These are phyloP conservation scores for Colletotrichum cuscutae DNA, from an alignment of 2,329 filamentous ascomycete genomes.

Conservation along the genomic window DNA sequence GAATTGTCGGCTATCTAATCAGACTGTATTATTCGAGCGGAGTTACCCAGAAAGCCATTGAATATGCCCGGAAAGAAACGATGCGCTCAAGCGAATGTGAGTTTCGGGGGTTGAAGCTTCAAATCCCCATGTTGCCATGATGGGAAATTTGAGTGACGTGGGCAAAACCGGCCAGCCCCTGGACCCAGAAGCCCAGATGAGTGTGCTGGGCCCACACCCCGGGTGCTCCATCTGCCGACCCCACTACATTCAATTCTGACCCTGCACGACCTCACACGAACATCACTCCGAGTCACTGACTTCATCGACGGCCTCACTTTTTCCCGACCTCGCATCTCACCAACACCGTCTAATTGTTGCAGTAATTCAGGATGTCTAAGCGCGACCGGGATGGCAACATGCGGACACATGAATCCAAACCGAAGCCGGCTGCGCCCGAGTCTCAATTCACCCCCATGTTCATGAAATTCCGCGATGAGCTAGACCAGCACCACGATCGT, in stretches of 20 bases:
- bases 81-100: background rate
- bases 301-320: slow-evolving; percentile 8
- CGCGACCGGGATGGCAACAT: slow-evolving; percentile 63
- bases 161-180: slow-evolving; percentile 30
- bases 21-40: background rate
- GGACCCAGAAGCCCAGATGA: background rate
- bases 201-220: slow-evolving; percentile 11
- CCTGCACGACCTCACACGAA: slow-evolving; percentile 7
- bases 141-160: slow-evolving; percentile 35
- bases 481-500: slow-evolving; percentile 95
- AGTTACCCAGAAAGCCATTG: background rate
- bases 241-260: slow-evolving; percentile 31
- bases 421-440: slow-evolving; percentile 46
- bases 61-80: background rate
- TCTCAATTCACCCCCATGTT: slow-evolving; percentile 79
- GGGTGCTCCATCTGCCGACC: background rate
- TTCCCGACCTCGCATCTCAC: background rate
- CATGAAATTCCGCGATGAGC: slow-evolving; percentile 82
- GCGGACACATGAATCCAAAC: slow-evolving; percentile 49
- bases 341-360: background rate
- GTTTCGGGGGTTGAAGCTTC: background rate
- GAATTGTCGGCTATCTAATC: background rate
- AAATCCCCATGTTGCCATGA: background rate
- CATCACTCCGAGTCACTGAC: slow-evolving; percentile 4
- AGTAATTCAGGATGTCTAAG: slow-evolving; percentile 47